Conservation (phyloP, 2,329 filamentous ascomycete genomes). For the Eurotiales sp. region DNA sequence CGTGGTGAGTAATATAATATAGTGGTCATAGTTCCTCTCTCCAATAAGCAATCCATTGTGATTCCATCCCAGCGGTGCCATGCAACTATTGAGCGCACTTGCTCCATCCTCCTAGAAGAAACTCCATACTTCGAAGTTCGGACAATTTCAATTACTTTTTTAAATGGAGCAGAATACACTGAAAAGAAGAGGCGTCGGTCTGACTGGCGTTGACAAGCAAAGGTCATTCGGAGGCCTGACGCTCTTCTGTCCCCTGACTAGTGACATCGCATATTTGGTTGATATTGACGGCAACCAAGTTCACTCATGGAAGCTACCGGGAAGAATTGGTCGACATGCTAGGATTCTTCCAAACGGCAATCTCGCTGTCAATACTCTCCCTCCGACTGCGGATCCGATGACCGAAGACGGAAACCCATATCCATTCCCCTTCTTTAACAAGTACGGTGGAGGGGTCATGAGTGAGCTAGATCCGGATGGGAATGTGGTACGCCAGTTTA, state of each 20-base stretch:
- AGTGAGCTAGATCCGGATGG: constrained; percentile 38
- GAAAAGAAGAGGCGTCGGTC: constrained; percentile 39
- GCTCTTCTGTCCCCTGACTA: constrained; percentile 42
- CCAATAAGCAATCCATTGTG: no score
- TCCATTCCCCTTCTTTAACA: constrained; percentile 44
- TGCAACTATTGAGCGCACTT: no score
- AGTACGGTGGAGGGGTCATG: constrained; percentile 47
- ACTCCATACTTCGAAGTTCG: no score
- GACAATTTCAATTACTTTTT: no score
- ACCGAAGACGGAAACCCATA: constrained; percentile 24
- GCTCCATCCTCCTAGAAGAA: no score
- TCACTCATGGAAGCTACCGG: constrained; percentile 42
- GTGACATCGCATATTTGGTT: constrained; percentile 37
- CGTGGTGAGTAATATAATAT: no score
- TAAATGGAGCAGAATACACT: constrained; percentile 48
- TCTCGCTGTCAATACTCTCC: constrained; percentile 43
- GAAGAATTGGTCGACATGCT: constrained; percentile 42
- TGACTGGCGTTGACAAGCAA: constrained; percentile 37
- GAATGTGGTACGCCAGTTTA: constrained; percentile 37
- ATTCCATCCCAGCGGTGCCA: no score
- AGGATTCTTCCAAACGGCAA: constrained; percentile 44
- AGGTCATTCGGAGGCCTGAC: constrained; percentile 40
- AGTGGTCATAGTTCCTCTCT: no score
- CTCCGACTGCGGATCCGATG: constrained; percentile 25
- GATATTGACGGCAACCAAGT: constrained; percentile 41